Evolutionary conservation across 1,284 basidiomycete species (phyloP), one percentile per base, ranked within the genome.

Genomic region (Trichosporon faecale): DNA sequence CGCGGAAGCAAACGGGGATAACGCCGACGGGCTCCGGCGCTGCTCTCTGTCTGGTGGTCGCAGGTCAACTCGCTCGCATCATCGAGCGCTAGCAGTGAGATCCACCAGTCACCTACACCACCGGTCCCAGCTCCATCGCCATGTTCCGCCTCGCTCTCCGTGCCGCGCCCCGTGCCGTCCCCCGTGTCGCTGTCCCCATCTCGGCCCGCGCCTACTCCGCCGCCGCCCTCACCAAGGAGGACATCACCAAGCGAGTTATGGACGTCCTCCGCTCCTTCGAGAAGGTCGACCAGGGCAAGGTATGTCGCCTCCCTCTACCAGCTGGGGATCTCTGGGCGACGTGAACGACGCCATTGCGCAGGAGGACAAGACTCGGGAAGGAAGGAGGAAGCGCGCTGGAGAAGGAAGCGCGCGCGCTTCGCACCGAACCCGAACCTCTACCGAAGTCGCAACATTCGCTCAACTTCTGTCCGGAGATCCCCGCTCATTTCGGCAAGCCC

Each of bases 251-350:
- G 77, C 89, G 97, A 77, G 89, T 99, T 67, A 81, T 95, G 73
- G 91, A 95, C 71, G 92, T 98, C 66, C 85, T 99, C 82, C 93
- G 93, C 85, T 90, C 91, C 33, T 98, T 98, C 82, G 97, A 99
- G 85, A 98, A 98, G 86, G 93, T 98, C 68, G 89, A 97, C 84
- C 85, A 86, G 23, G 83, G 86, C 71, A 97, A 98, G 88, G 95
- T 95, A 72, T 67, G 86, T 79, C 23, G 49, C 49, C 49, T 52
- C 49, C 49, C 49, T 52, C 25, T 23, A 18, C 8, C 49, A 21
- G 49, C n/a, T 11, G 7, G 49, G 49, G 49, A 23, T 52, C 57
- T 61, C 57, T 6, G 27, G 3, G 57, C 29, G 16, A 31, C 57
- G n/a, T 33, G 57, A 61, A 57, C 2, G 27, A 18, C 57, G 57